Percentiles rank a stretch among this genome's conserved stretches.
phyloP scores from a whole-genome alignment of 1,139 yeast species.

The Yamadazyma mexicana region DNA sequence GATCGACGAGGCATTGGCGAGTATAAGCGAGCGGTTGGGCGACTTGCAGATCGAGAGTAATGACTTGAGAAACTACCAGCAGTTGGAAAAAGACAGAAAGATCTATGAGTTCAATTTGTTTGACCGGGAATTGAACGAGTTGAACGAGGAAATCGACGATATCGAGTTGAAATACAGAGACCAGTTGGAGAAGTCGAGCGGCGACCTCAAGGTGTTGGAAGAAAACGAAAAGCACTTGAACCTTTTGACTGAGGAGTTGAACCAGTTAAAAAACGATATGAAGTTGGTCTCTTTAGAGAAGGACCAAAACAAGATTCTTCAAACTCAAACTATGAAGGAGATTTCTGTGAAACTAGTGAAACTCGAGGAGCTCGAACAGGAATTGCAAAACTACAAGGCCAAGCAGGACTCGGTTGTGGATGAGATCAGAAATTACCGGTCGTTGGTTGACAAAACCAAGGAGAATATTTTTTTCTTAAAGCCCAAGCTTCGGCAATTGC shows the following conservation, averaged over 20 bases:
- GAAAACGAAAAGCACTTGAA: constrained; percentile 47
- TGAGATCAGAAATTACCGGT: constrained; percentile 21
- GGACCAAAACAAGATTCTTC: constrained; percentile 50
- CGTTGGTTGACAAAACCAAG: constrained; percentile 23
- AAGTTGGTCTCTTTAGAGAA: constrained; percentile 51
- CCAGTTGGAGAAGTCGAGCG: constrained; percentile 46
- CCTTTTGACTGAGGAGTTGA: constrained; percentile 48
- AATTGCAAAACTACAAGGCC: constrained; percentile 17
- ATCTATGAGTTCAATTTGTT: constrained; percentile 73
- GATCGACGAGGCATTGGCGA: constrained; percentile 70
- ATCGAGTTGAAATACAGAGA: constrained; percentile 61
- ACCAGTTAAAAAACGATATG: constrained; percentile 37
- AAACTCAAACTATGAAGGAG: constrained; percentile 43
- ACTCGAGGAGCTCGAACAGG: constrained; percentile 29
- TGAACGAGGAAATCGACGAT: constrained; percentile 59
- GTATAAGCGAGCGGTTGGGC: constrained; percentile 67
- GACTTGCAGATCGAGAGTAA: constrained; percentile 82
- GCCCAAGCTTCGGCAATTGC: constrained; percentile 46
- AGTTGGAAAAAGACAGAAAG: constrained; percentile 66
- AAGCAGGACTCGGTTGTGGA: constrained; percentile 16
- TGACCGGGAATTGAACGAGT: constrained; percentile 70
- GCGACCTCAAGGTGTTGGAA: constrained; percentile 45
- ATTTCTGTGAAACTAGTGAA: constrained; percentile 44
- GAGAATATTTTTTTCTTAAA: constrained; percentile 21
- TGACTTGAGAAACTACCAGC: constrained; percentile 71